Conservation (phyloP, 176 grass and related monocot genomes). For the Musa troglodytarum region DNA sequence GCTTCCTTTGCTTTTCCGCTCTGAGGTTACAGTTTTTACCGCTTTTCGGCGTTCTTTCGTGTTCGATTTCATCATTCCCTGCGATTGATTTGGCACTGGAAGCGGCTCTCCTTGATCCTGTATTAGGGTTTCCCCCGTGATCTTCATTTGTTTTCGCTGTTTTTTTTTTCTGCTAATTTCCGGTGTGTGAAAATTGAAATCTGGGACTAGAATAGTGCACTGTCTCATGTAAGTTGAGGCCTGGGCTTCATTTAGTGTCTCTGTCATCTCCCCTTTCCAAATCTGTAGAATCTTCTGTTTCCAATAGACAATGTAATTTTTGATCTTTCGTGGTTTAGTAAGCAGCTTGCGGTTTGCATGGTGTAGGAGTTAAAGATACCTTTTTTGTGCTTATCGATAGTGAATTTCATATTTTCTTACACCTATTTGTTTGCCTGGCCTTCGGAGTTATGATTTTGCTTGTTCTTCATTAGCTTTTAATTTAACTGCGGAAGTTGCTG, state of each 20-base stretch:
- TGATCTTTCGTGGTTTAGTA: too few species aligned
- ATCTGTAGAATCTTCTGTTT: too few species aligned
- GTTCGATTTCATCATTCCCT: not conserved
- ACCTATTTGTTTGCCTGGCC: too few species aligned
- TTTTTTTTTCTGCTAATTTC: not conserved
- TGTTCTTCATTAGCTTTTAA: not conserved
- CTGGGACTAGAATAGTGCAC: not conserved
- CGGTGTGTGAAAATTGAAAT: not conserved
- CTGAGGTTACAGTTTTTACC: not conserved
- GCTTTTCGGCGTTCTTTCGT: not conserved
- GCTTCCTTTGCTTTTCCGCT: not conserved
- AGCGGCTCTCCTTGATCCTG: not conserved
- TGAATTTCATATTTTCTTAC: too few species aligned
- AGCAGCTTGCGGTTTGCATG: too few species aligned
- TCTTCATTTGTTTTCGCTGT: not conserved
- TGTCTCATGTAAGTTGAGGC: not conserved
- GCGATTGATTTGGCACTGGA: not conserved
- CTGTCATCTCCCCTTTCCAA: not conserved
- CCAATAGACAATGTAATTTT: too few species aligned
- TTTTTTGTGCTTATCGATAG: too few species aligned
- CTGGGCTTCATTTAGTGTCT: not conserved
- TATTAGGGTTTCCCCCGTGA: not conserved
- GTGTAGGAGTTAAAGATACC: too few species aligned
- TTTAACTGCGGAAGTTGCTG: not conserved
- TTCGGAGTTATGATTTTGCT: not conserved